Evolutionary conservation across 2,329 filamentous ascomycete genomes (phyloP).

Genomic region (Septoria petroselini): DNA sequence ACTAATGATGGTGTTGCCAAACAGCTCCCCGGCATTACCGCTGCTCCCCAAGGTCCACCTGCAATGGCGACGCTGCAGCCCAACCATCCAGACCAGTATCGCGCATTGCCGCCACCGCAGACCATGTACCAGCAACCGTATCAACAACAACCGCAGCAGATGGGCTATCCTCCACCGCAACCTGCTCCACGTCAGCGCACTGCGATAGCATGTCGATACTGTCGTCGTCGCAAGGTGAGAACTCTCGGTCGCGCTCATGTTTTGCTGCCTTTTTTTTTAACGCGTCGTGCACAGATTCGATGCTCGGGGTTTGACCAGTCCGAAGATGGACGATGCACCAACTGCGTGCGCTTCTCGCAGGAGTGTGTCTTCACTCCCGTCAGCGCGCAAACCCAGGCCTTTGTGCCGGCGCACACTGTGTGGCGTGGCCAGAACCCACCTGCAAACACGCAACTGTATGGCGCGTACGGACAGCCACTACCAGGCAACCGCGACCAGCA

Average conservation of each 20-base stretch:
- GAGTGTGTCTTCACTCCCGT: slow-evolving; percentile 76
- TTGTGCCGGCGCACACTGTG: slow-evolving; percentile 68
- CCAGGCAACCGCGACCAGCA: slow-evolving; percentile 38
- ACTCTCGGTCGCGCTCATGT: not conserved
- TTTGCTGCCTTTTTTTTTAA: not conserved
- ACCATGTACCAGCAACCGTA: slow-evolving; percentile 46
- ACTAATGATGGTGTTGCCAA: slow-evolving; percentile 31
- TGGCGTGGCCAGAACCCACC: slow-evolving; percentile 50
- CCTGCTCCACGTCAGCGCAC: slow-evolving; percentile 59
- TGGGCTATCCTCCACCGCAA: slow-evolving; percentile 44
- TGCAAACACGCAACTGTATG: slow-evolving; percentile 47
- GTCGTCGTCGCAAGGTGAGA: slow-evolving; percentile 56
- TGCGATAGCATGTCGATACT: slow-evolving; percentile 60
- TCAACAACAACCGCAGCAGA: slow-evolving; percentile 43
- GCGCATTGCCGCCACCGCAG: slow-evolving; percentile 45
- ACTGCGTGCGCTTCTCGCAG: slow-evolving; percentile 70
- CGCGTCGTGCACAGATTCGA: slow-evolving; percentile 56
- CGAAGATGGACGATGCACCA: slow-evolving; percentile 68
- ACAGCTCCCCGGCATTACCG: slow-evolving; percentile 38
- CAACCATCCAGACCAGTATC: slow-evolving; percentile 46
- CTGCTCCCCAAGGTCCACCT: slow-evolving; percentile 19
- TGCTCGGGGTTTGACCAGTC: slow-evolving; percentile 73
- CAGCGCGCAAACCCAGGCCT: slow-evolving; percentile 69
- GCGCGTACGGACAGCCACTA: slow-evolving; percentile 51
- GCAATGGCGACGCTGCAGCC: slow-evolving; percentile 47